phyloP scores from a whole-genome alignment of 2,329 filamentous ascomycete species.

The Phyllosticta paracitricarpa region DNA sequence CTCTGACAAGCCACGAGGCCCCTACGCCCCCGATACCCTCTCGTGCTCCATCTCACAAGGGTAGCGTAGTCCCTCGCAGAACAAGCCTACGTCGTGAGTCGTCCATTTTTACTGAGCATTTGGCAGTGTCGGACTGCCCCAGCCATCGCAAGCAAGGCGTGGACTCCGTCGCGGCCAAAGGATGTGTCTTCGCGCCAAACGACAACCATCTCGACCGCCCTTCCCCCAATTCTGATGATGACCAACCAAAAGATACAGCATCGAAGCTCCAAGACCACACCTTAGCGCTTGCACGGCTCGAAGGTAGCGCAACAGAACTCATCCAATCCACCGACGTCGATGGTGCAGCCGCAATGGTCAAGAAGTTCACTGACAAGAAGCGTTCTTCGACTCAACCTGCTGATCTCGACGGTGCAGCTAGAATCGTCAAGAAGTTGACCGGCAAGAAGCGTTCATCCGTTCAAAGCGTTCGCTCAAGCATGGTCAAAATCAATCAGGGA shows the following conservation, averaged over 20 bases:
- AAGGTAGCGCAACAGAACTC: not conserved
- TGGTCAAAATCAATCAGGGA: not conserved
- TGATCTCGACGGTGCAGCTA: not conserved
- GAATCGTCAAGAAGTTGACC: not conserved
- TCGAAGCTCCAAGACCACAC: not conserved
- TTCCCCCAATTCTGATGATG: not conserved
- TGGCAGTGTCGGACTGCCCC: not conserved
- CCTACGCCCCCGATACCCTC: not conserved
- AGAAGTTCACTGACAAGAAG: no score
- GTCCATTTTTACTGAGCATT: not conserved
- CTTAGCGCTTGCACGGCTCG: not conserved
- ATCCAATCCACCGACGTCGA: no score
- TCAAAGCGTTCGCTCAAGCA: not conserved
- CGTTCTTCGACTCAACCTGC: no score
- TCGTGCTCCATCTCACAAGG: not conserved
- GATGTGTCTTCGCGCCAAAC: no score
- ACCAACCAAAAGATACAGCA: not conserved
- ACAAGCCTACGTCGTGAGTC: not conserved
- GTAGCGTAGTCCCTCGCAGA: not conserved
- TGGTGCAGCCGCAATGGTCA: no score
- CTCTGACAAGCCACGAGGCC: not conserved
- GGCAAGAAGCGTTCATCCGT: not conserved
- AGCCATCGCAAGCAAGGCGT: no score
- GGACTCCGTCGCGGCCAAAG: no score
- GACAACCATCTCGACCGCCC: no score